phyloP scores from a whole-genome alignment of 768 basidiomycete species.

The Chalciporus pseudorubinellus region DNA sequence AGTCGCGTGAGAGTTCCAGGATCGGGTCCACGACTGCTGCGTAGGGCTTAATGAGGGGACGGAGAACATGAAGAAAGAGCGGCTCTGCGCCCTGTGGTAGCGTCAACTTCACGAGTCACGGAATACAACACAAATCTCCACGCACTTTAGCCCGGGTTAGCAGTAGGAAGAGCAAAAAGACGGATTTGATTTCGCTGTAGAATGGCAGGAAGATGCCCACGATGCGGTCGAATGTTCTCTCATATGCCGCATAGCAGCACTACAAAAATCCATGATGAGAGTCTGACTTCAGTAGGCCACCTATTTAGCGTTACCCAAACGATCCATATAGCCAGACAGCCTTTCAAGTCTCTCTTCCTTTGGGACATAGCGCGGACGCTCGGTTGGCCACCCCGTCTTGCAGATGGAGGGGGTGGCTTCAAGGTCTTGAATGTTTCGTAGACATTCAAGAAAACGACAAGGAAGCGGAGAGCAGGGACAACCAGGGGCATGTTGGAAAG shows the following conservation, averaged over 20 bases:
- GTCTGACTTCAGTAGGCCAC: constrained; percentile 5
- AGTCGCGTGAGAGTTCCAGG: constrained; percentile 57
- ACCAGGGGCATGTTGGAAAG: constrained; percentile 59
- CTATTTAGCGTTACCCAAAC: constrained; percentile 62
- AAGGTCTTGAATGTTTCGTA: constrained; percentile 85
- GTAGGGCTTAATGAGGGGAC: constrained; percentile 78
- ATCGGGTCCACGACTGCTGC: constrained; percentile 59
- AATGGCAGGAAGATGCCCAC: constrained; percentile 77
- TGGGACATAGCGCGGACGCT: constrained; percentile 67
- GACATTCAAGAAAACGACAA: constrained; percentile 74
- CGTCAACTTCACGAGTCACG: constrained; percentile 7
- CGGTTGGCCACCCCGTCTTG: constrained; percentile 51
- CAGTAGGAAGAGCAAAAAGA: constrained; percentile 70
- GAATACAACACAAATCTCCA: constrained; percentile 10
- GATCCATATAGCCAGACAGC: constrained; percentile 79
- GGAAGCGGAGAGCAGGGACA: constrained; percentile 60
- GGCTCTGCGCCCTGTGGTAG: constrained; percentile 75
- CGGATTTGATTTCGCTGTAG: constrained; percentile 77
- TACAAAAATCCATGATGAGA: constrained; percentile 30
- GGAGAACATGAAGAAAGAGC: constrained; percentile 75
- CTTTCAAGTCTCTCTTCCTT: constrained; percentile 84
- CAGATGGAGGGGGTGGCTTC: constrained; percentile 57
- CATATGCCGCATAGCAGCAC: constrained; percentile 69
- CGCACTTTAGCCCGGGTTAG: constrained; percentile 72
- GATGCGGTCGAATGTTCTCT: constrained; percentile 61